A percentile compares a stretch with the other conserved stretches of the same genome.
Conservation (phyloP, 805 yeast species). For the Clavispora carvajalis region DNA sequence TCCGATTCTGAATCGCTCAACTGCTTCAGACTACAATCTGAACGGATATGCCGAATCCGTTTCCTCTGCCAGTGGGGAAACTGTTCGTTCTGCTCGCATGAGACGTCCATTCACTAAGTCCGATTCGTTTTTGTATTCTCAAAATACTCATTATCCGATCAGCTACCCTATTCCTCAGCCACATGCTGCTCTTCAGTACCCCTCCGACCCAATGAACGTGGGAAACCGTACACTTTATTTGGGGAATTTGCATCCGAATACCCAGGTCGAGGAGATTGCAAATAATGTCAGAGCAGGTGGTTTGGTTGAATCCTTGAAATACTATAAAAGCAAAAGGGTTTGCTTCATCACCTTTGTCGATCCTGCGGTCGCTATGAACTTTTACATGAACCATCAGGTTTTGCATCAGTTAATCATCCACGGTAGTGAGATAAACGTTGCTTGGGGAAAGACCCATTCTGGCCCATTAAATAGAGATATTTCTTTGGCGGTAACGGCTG, state of each 20-base stretch:
- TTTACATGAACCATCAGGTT: conserved; percentile 53
- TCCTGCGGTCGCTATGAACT: conserved; percentile 59
- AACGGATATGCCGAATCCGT: not conserved
- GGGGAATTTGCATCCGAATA: conserved; percentile 59
- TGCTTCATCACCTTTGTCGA: conserved; percentile 71
- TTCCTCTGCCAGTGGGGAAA: not conserved
- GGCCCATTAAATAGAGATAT: conserved; percentile 57
- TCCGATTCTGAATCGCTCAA: too few species aligned
- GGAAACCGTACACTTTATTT: conserved; percentile 65
- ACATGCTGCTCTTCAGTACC: conserved; percentile 8
- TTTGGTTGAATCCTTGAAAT: conserved; percentile 54
- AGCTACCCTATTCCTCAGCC: conserved; percentile 1
- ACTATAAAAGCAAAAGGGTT: conserved; percentile 46
- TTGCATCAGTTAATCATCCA: conserved; percentile 57
- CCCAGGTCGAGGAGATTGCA: conserved; percentile 69
- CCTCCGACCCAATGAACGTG: conserved; percentile 28
- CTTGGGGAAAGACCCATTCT: conserved; percentile 66
- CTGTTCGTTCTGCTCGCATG: not conserved
- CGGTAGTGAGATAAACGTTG: conserved; percentile 56
- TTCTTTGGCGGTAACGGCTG: conserved; percentile 59
- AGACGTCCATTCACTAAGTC: not conserved
- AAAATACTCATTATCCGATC: not conserved
- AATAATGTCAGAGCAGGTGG: conserved; percentile 74
- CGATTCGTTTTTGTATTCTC: conserved; percentile 1
- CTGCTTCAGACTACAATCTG: not conserved